These are phyloP conservation scores for Prunus mira DNA, from an alignment of 306 rosid genomes.

Conservation along the genomic window DNA sequence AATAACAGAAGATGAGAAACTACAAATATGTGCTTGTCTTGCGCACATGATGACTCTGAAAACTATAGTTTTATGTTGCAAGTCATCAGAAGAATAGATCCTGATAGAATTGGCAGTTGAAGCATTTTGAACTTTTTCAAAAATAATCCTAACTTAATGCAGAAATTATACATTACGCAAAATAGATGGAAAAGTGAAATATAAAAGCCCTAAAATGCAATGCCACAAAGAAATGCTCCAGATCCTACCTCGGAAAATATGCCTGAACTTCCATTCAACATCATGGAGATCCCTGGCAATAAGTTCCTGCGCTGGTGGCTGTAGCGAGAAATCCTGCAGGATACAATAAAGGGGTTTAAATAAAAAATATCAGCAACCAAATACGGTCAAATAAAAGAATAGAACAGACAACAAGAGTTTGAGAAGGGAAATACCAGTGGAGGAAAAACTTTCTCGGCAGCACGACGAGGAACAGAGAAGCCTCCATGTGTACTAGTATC, in stretches of 20 bases:
- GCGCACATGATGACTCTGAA: neutral
- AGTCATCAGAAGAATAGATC: neutral
- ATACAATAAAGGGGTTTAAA: conserved; percentile 11
- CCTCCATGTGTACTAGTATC: conserved; percentile 95
- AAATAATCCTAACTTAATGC: neutral
- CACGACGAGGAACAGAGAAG: conserved; percentile 93
- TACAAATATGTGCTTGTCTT: neutral
- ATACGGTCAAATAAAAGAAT: conserved; percentile 16
- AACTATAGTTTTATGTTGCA: neutral
- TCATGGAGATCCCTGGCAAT: conserved; percentile 90
- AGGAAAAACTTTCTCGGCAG: conserved; percentile 90
- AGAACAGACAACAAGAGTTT: neutral
- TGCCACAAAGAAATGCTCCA: neutral
- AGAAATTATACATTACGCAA: neutral
- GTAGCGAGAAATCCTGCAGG: conserved; percentile 69
- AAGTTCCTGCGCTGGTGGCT: conserved; percentile 87
- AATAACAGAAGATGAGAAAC: neutral
- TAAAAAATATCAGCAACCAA: conserved; percentile 21
- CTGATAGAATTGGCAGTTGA: neutral
- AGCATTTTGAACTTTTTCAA: neutral
- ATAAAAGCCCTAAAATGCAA: neutral
- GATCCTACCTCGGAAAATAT: conserved; percentile 68
- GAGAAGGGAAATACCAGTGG: conserved; percentile 48
- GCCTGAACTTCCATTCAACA: conserved; percentile 86
- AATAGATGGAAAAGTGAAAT: neutral